A percentile compares a stretch with the other conserved stretches of the same genome.
These are phyloP conservation scores for Camelina sativa DNA, from an alignment of 345 rosid species.

Conservation along the genomic window DNA sequence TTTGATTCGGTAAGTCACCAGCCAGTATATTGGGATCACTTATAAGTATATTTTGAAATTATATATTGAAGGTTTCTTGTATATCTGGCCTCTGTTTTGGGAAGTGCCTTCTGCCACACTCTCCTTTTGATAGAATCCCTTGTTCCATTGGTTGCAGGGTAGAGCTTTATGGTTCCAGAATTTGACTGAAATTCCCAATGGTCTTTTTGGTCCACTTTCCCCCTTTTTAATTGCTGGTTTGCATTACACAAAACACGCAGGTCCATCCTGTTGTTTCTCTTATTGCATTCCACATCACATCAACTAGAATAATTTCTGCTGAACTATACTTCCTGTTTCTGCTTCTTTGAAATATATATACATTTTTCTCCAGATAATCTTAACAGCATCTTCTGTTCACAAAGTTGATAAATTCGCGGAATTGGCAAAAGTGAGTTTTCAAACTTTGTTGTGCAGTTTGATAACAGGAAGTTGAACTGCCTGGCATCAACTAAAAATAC, in stretches of 20 bases:
- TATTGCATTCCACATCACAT: slow-evolving; percentile 12
- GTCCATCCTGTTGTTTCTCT: slow-evolving; percentile 46
- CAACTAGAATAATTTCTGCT: slow-evolving; percentile 13
- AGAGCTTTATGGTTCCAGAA: slow-evolving; percentile 92
- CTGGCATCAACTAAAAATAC: slow-evolving; percentile 8
- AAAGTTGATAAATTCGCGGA: slow-evolving; percentile 50
- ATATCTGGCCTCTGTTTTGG: neutral
- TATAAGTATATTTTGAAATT: neutral
- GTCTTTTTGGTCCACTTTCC: slow-evolving; percentile 64
- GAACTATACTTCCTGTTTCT: slow-evolving; percentile 18
- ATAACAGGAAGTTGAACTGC: slow-evolving; percentile 8
- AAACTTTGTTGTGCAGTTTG: slow-evolving; percentile 12
- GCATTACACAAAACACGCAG: slow-evolving; percentile 84
- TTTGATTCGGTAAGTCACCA: slow-evolving; percentile 65
- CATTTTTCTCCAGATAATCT: slow-evolving; percentile 56
- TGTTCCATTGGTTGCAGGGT: slow-evolving; percentile 62
- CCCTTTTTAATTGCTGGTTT: slow-evolving; percentile 76
- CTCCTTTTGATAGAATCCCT: slow-evolving; percentile 8
- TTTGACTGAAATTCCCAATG: slow-evolving; percentile 78
- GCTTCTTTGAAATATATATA: slow-evolving; percentile 13
- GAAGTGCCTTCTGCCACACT: neutral
- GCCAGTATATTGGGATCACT: slow-evolving; percentile 18
- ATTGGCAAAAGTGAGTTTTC: slow-evolving; percentile 63
- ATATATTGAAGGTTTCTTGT: neutral
- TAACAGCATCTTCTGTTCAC: slow-evolving; percentile 50